Conservation (phyloP, 768 basidiomycete genomes). For the Hericium alpestre region DNA sequence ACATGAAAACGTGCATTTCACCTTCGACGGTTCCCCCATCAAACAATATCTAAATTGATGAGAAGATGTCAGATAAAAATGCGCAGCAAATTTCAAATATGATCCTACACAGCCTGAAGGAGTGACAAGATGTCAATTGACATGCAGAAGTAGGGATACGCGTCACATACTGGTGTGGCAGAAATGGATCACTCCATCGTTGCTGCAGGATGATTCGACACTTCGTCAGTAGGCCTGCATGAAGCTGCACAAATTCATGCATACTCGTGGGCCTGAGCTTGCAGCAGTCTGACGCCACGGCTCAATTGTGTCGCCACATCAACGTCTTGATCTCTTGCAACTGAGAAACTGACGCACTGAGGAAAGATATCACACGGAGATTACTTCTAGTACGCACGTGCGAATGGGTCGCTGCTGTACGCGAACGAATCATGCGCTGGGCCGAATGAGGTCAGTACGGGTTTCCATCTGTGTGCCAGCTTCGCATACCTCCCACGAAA, state of each 20-base stretch:
- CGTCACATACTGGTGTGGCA: background rate
- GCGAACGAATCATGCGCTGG: slow-evolving; percentile 47
- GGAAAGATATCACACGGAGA: background rate
- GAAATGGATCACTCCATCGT: background rate
- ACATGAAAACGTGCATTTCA: background rate
- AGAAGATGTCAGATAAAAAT: background rate
- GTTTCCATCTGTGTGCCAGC: background rate
- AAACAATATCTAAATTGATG: background rate
- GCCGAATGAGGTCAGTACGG: background rate
- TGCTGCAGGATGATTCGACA: background rate
- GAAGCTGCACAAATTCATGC: background rate
- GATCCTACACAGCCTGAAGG: background rate
- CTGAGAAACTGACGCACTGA: slow-evolving; percentile 15
- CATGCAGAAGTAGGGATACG: background rate
- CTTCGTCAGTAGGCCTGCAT: background rate
- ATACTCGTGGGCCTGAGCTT: slow-evolving; percentile 35
- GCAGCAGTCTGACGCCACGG: slow-evolving; percentile 45
- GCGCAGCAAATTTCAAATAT: background rate
- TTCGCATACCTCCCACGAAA: slow-evolving; percentile 22
- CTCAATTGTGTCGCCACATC: slow-evolving; percentile 38
- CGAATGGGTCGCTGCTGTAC: slow-evolving; percentile 35
- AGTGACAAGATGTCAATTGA: too few relatives aligned
- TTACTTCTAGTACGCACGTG: slow-evolving; percentile 19
- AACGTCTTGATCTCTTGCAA: slow-evolving; percentile 40
- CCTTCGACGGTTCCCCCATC: background rate